These are phyloP conservation scores for Penicillium malachiteum DNA, from an alignment of 495 filamentous ascomycete genomes.

Conservation along the genomic window DNA sequence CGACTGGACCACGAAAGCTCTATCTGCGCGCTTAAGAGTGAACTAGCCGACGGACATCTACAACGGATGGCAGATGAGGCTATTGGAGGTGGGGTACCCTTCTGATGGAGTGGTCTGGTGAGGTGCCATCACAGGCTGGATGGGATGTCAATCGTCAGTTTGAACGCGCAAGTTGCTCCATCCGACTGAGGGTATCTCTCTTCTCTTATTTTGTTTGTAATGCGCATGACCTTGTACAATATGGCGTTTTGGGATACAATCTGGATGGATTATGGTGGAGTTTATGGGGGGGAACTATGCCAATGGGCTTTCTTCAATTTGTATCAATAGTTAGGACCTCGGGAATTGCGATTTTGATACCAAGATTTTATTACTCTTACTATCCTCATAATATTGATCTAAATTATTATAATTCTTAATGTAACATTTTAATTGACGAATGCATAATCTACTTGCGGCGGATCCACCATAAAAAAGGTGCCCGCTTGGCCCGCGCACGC, in stretches of 20 bases:
- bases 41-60: constrained; percentile 61
- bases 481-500: constrained; percentile 12
- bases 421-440: too few relatives aligned
- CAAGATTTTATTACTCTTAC: too few relatives aligned
- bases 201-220: not conserved
- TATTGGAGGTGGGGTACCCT: constrained; percentile 41
- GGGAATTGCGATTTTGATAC: too few relatives aligned
- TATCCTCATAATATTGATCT: too few relatives aligned
- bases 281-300: too few relatives aligned
- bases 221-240: not conserved
- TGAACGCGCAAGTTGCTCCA: not conserved
- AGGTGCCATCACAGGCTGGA: too few relatives aligned
- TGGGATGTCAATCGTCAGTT: too few relatives aligned
- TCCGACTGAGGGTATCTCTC: not conserved
- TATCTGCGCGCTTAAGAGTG: constrained; percentile 57
- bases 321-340: too few relatives aligned
- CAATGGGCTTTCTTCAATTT: too few relatives aligned
- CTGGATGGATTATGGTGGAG: too few relatives aligned
- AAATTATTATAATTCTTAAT: too few relatives aligned
- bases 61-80: constrained; percentile 57
- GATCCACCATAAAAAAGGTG: not conserved
- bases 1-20: constrained; percentile 57
- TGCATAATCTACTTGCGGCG: not conserved
- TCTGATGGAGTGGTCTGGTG: constrained; percentile 22
- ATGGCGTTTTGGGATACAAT: not conserved